These are phyloP conservation scores for Rusavskia elegans DNA, from an alignment of 495 filamentous ascomycete genomes.

Conservation along the genomic window DNA sequence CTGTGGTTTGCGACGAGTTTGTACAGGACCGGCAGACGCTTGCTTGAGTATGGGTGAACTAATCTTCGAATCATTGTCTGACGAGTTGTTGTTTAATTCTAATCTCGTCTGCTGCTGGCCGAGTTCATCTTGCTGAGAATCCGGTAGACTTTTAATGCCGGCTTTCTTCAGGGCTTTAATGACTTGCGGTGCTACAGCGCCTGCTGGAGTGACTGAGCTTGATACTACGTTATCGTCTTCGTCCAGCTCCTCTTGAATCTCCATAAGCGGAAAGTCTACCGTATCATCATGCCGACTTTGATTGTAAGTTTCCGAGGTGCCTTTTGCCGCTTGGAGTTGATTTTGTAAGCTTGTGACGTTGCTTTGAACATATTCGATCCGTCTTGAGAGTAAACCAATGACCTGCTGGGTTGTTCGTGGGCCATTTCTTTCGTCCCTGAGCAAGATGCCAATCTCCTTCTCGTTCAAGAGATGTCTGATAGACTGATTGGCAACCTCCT, in stretches of 20 bases:
- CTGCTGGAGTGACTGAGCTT: slow-evolving; percentile 35
- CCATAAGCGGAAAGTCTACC: slow-evolving; percentile 57
- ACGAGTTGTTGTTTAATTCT: not conserved
- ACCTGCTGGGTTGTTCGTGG: slow-evolving; percentile 38
- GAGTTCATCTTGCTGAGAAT: slow-evolving; percentile 1
- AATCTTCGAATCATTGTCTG: not conserved
- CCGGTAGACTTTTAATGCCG: slow-evolving; percentile 39
- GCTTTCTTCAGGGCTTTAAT: slow-evolving; percentile 54
- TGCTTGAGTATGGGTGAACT: not conserved
- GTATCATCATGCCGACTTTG: slow-evolving; percentile 32
- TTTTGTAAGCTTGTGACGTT: slow-evolving; percentile 41
- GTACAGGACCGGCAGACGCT: not conserved
- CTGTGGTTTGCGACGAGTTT: not conserved
- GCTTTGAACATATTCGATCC: slow-evolving; percentile 69
- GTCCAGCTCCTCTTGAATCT: slow-evolving; percentile 85
- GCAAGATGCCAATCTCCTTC: slow-evolving; percentile 47
- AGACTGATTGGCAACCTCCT: slow-evolving; percentile 29
- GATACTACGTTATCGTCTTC: slow-evolving; percentile 74
- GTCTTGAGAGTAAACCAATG: slow-evolving; percentile 50
- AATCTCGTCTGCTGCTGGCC: not conserved
- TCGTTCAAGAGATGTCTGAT: slow-evolving; percentile 39
- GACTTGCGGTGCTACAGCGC: slow-evolving; percentile 42
- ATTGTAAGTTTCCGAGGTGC: slow-evolving; percentile 29
- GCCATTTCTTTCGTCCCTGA: slow-evolving; percentile 35
- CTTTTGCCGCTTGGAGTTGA: slow-evolving; percentile 42